Evolutionary conservation across 2,329 filamentous ascomycete species (phyloP).

Genomic region (Chaetoscypha palmicola): DNA sequence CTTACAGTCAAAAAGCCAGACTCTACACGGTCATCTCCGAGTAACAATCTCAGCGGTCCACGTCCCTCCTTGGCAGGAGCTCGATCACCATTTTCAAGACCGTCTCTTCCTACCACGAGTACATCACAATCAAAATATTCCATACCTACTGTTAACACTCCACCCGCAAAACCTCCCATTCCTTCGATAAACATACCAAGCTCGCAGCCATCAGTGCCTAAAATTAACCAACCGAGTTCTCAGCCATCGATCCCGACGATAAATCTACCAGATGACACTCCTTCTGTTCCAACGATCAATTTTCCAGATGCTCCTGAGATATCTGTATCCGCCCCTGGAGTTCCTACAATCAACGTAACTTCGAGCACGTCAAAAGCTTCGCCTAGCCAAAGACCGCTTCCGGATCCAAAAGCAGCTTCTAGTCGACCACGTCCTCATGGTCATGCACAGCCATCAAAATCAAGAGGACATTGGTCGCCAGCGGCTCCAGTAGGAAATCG

Average conservation of each 20-base stretch:
- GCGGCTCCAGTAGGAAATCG: constrained; percentile 41
- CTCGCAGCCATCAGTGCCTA: constrained; percentile 10
- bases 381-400: constrained; percentile 29
- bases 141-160: constrained; percentile 1
- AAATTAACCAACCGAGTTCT: constrained; percentile 17
- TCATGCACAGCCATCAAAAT: constrained; percentile 26
- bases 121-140: constrained; percentile 33
- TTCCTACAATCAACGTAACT: constrained; percentile 45
- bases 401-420: constrained; percentile 33
- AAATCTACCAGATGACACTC: constrained; percentile 35
- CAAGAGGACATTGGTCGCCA: constrained; percentile 49
- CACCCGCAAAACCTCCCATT: constrained; percentile 4
- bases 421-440: constrained; percentile 31
- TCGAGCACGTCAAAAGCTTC: constrained; percentile 17
- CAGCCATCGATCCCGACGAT: constrained; percentile 14
- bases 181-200: constrained; percentile 16
- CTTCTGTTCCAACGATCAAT: constrained; percentile 28
- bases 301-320: constrained; percentile 26
- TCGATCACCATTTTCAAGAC: constrained; percentile 17
- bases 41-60: constrained; percentile 16
- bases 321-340: constrained; percentile 20
- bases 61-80: constrained; percentile 19
- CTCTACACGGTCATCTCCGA: constrained; percentile 13
- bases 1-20: constrained; percentile 10
- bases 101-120: constrained; percentile 35